Conservation (phyloP, 2,329 filamentous ascomycete genomes). For the Alternaria hordeiaustralica region DNA sequence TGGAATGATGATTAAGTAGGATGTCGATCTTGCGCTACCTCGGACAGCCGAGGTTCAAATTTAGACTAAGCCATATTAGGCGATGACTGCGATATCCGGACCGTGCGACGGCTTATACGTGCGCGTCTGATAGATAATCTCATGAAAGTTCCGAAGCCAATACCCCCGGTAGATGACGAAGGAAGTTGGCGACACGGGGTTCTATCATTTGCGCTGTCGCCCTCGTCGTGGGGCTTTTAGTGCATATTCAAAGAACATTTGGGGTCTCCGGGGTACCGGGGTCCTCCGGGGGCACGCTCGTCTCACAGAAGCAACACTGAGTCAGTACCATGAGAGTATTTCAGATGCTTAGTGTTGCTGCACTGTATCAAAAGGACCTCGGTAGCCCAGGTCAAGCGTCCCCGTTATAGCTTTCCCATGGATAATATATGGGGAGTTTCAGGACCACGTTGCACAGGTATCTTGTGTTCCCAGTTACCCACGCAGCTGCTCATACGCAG, state of each 20-base stretch:
- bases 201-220: background rate
- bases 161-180: background rate
- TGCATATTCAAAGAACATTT: background rate
- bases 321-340: background rate
- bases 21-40: background rate
- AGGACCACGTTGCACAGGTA: background rate
- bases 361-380: background rate
- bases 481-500: background rate
- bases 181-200: background rate
- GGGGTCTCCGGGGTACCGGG: background rate
- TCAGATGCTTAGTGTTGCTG: background rate
- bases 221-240: background rate
- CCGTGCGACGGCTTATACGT: background rate
- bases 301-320: background rate
- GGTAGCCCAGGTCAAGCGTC: background rate
- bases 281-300: background rate
- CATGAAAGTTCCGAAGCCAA: background rate
- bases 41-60: conserved; percentile 26
- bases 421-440: background rate
- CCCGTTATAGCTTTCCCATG: background rate
- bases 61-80: background rate
- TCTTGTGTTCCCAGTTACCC: background rate
- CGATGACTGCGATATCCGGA: background rate
- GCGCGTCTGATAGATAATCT: conserved; percentile 3
- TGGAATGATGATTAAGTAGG: conserved; percentile 16